Conservation (phyloP, 169 alveolate genomes). For the Hepatocystis sp. region DNA sequence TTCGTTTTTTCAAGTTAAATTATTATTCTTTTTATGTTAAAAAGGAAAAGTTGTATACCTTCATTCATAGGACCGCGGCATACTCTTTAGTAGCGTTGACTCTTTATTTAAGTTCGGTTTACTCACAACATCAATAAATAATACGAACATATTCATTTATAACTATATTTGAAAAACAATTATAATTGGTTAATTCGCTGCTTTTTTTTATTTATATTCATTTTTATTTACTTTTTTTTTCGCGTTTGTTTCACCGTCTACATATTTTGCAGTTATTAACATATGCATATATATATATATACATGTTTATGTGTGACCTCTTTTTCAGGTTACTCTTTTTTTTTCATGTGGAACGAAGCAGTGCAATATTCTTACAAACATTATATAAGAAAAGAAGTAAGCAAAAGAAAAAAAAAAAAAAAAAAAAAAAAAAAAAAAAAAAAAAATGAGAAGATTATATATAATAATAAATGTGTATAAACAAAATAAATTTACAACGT, state of each 20-base stretch:
- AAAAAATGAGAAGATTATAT: too few relatives aligned
- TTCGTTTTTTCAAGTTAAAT: slow-evolving; percentile 62
- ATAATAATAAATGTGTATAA: too few relatives aligned
- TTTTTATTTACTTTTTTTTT: neutral
- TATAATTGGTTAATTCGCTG: neutral
- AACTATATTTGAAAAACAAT: too few relatives aligned
- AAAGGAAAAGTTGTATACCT: slow-evolving; percentile 70
- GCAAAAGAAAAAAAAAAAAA: slow-evolving; percentile 4
- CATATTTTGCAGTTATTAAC: neutral
- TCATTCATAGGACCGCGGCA: slow-evolving; percentile 57
- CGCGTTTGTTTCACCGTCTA: neutral
- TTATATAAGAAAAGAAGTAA: slow-evolving; percentile 71
- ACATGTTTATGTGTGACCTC: neutral
- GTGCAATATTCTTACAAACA: slow-evolving; percentile 77
- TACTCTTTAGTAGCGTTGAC: slow-evolving; percentile 69
- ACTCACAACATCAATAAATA: neutral
- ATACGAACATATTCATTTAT: too few relatives aligned
- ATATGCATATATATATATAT: neutral
- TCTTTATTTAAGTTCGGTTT: slow-evolving; percentile 32
- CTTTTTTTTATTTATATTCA: neutral
- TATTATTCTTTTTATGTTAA: slow-evolving; percentile 67
- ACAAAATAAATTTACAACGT: too few relatives aligned
- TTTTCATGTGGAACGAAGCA: slow-evolving; percentile 76
- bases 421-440: too few relatives aligned
- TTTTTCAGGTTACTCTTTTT: slow-evolving; percentile 53